Conservation (phyloP, 805 yeast species). For the Candida morakotiae region DNA sequence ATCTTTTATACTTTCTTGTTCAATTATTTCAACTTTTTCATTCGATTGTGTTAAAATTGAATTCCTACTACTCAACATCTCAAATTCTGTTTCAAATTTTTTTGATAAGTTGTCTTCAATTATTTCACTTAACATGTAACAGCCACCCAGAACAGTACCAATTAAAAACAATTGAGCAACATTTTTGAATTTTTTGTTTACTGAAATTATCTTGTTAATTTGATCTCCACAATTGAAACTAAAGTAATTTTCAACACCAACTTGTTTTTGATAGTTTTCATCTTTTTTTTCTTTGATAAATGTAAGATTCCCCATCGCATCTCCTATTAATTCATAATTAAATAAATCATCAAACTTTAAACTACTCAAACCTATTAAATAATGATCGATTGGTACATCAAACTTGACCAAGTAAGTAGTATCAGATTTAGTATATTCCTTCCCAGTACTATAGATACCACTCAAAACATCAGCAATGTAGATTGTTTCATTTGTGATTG, state of each 20-base stretch:
- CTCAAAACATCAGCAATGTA: constrained; percentile 1
- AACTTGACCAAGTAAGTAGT: not conserved
- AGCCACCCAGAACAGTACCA: constrained; percentile 10
- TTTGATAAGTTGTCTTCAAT: not conserved
- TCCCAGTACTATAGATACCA: not conserved
- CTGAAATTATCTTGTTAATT: constrained; percentile 3
- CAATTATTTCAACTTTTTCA: not conserved
- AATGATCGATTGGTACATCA: not conserved
- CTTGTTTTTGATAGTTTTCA: not conserved
- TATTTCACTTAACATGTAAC: constrained; percentile 6
- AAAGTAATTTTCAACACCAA: not conserved
- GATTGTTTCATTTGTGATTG: not conserved
- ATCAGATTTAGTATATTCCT: not conserved
- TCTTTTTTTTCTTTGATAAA: not conserved
- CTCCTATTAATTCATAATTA: constrained; percentile 4
- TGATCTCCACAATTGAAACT: constrained; percentile 7
- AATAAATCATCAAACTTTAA: not conserved
- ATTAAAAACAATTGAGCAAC: constrained; percentile 2
- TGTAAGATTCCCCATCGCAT: constrained; percentile 6
- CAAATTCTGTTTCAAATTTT: not conserved
- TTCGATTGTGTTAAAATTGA: not conserved
- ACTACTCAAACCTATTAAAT: not conserved
- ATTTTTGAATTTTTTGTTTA: not conserved
- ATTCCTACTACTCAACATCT: too few relatives aligned
- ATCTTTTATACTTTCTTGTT: not conserved